Percentiles rank a stretch among this genome's conserved stretches.
Conservation (phyloP, 2,329 filamentous ascomycete species). For the Colletotrichum spinosum region DNA sequence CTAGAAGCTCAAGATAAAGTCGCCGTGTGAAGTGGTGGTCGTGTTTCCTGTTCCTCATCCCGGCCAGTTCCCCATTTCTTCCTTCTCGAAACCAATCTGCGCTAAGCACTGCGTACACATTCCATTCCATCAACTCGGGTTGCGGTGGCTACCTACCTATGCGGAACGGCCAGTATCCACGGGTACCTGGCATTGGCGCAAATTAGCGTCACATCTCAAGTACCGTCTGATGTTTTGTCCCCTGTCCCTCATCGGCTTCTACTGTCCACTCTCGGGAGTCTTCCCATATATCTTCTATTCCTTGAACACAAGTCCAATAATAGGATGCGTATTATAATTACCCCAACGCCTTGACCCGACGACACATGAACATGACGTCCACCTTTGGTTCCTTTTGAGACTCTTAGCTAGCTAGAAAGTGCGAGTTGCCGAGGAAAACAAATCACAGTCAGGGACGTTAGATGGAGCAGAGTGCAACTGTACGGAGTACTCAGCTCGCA, state of each 20-base stretch:
- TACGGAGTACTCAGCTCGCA: not conserved
- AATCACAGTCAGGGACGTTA: constrained; percentile 10
- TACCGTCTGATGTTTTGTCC: constrained; percentile 26
- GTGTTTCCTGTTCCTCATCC: constrained; percentile 4
- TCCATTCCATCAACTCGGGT: constrained; percentile 17
- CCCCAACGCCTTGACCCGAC: constrained; percentile 11
- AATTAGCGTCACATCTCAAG: not conserved
- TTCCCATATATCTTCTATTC: constrained; percentile 27
- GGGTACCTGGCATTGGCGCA: not conserved
- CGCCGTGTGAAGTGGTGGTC: not conserved
- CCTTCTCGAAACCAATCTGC: constrained; percentile 30
- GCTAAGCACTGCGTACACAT: no score
- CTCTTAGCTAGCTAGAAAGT: not conserved
- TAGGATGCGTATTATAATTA: constrained; percentile 1
- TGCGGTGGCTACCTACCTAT: not conserved
- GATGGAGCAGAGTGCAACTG: not conserved
- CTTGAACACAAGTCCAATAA: constrained; percentile 26
- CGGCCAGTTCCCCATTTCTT: constrained; percentile 30
- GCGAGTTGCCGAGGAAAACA: not conserved
- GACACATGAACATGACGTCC: not conserved
- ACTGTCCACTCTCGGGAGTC: constrained; percentile 16
- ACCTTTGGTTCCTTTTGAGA: not conserved
- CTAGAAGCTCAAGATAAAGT: no score
- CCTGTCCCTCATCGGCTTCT: not conserved
- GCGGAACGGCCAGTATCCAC: not conserved